These are phyloP conservation scores for Calocybe indica DNA, from an alignment of 768 basidiomycete genomes.

Conservation along the genomic window DNA sequence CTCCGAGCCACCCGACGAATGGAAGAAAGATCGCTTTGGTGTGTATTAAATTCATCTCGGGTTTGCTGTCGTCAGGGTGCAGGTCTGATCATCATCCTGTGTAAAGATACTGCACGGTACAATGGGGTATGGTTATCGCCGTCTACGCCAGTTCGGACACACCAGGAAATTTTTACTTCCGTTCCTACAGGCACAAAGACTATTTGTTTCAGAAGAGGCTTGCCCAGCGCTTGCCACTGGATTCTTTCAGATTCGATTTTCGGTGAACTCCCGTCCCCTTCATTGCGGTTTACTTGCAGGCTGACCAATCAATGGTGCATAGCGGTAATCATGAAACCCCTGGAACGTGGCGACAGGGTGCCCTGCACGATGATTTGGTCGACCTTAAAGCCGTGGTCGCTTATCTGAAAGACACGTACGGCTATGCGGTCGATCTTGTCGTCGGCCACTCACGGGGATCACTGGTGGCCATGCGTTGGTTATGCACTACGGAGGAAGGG, in stretches of 20 bases:
- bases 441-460: constrained; percentile 79
- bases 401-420: constrained; percentile 50
- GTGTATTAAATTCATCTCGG: constrained; percentile 16
- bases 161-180: constrained; percentile 9
- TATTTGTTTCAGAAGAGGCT: constrained; percentile 78
- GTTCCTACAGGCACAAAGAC: constrained; percentile 63
- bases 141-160: constrained; percentile 8
- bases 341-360: constrained; percentile 59
- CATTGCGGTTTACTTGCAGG: constrained; percentile 1
- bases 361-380: constrained; percentile 51
- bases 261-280: constrained; percentile 35
- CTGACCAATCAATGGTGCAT: constrained; percentile 2
- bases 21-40: constrained; percentile 66
- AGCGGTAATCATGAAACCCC: constrained; percentile 78
- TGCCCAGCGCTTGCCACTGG: constrained; percentile 56
- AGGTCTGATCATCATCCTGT: constrained; percentile 10
- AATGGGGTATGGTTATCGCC: constrained; percentile 54
- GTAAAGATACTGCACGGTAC: constrained; percentile 72
- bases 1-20: constrained; percentile 39
- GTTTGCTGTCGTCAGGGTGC: too few species aligned
- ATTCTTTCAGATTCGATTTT: constrained; percentile 87
- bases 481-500: constrained; percentile 58
- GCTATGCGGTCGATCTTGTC: constrained; percentile 64
- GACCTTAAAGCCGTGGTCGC: constrained; percentile 64
- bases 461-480: constrained; percentile 62